These are phyloP conservation scores for Trichoderma endophyticum DNA, from an alignment of 2,329 filamentous ascomycete genomes.

Conservation along the genomic window DNA sequence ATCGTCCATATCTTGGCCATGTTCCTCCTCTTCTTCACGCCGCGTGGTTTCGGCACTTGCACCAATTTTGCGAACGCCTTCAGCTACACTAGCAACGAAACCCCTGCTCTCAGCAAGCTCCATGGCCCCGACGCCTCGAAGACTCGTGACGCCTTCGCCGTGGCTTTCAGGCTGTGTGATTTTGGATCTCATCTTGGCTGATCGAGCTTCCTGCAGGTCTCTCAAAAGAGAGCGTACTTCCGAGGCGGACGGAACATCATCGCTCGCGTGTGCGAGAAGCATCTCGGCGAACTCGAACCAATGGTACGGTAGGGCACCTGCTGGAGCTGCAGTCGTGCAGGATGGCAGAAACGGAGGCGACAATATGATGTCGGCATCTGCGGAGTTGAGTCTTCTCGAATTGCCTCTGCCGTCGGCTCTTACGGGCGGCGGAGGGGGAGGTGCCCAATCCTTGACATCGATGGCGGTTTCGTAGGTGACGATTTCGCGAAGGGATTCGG, in stretches of 20 bases:
- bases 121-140: constrained; percentile 82
- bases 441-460: constrained; percentile 70
- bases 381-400: constrained; percentile 34
- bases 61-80: constrained; percentile 81
- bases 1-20: constrained; percentile 58
- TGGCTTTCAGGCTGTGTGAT: constrained; percentile 68
- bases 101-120: constrained; percentile 84
- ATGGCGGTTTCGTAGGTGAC: constrained; percentile 76
- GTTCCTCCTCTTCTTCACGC: constrained; percentile 71
- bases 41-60: constrained; percentile 74
- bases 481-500: constrained; percentile 70
- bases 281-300: constrained; percentile 92
- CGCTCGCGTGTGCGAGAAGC: constrained; percentile 76
- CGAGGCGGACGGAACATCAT: constrained; percentile 74
- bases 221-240: constrained; percentile 71
- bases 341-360: constrained; percentile 77
- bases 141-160: constrained; percentile 65
- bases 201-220: constrained; percentile 81
- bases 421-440: constrained; percentile 65
- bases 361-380: constrained; percentile 35
- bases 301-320: constrained; percentile 80
- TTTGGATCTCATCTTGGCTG: constrained; percentile 80
- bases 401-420: constrained; percentile 47
- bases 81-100: constrained; percentile 82
- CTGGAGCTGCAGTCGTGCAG: constrained; percentile 66